Base-by-base conservation (phyloP, 257 asterid species). In the Ilex asprella region DNA sequence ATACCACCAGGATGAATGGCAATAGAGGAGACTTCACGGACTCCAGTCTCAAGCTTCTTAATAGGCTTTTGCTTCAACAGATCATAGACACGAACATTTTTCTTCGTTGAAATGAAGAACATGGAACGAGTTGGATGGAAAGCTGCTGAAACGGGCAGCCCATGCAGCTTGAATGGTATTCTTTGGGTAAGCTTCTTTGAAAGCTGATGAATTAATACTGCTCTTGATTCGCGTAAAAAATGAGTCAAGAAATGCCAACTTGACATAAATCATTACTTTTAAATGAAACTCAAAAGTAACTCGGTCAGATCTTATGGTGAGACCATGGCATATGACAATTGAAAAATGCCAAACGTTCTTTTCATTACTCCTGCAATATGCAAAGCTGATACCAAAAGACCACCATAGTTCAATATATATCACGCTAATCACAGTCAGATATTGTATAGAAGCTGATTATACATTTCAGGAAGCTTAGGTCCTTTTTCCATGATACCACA, bases 1-100 rank as follows among this genome's bases (percentile, higher is more conserved):
- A 7, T 78, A 93, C 99, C 99, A 63, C 91, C 82, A 64, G 96
- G 94, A 79, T 93, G 99, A 70, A 93, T 78, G 59, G 99, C 76
- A 64, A 93, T 67, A 60, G 99, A 92, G 53, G 97, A 87, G 67
- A 93, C 79, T 79, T 93, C 96, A 62, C 87, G 91, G 47, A 89
- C 89, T 59, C 96, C 85, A 32, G 97, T 76, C 56, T 93, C 99
- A 60, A 93, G 92, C 88, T 85, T 93, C 74, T 93, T 93, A 59
- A 89, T 39, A 52, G 72, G 88, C 74, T 75, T 87, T 72, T 82
- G 94, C 81, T 85, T 85, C 74, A 85, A 15, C 55, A 93, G 76
- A 74, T 93, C 97, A 75, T 84, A 87, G 16, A 89, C 94, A 3
- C 95, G 95, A 57, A 93, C 76, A 69, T 76, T 79, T 69, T 84